These are phyloP conservation scores for Chytriomyces sp. DNA, from an alignment of 192 early-diverging fungal genomes.

Conservation along the genomic window DNA sequence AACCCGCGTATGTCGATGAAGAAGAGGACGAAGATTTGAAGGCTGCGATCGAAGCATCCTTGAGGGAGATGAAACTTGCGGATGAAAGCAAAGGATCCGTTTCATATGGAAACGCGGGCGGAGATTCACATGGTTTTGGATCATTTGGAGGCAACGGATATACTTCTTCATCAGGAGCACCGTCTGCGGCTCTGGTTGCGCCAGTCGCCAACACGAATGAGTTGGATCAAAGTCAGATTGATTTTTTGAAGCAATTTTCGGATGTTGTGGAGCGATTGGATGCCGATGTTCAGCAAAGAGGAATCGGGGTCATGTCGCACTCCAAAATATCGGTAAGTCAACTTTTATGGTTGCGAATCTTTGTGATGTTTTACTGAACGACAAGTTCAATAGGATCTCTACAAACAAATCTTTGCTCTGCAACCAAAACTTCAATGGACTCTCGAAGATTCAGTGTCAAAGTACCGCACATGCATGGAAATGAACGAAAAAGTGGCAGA, in stretches of 20 bases:
- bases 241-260: slow-evolving; percentile 90
- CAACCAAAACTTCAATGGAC: slow-evolving; percentile 81
- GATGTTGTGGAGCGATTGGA: slow-evolving; percentile 83
- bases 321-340: slow-evolving; percentile 33
- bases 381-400: slow-evolving; percentile 54
- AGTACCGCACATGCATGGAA: slow-evolving; percentile 79
- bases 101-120: slow-evolving; percentile 17
- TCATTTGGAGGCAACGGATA: slow-evolving; percentile 30
- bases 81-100: slow-evolving; percentile 40
- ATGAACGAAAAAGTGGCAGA: slow-evolving; percentile 82
- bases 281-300: slow-evolving; percentile 61
- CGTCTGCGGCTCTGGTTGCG: slow-evolving; percentile 6
- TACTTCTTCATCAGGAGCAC: neutral
- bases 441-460: slow-evolving; percentile 75
- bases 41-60: slow-evolving; percentile 88
- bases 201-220: slow-evolving; percentile 55
- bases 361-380: neutral
- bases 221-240: slow-evolving; percentile 76
- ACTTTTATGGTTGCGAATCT: neutral
- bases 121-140: slow-evolving; percentile 20
- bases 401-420: slow-evolving; percentile 84
- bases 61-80: slow-evolving; percentile 69
- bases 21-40: slow-evolving; percentile 90
- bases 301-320: slow-evolving; percentile 76
- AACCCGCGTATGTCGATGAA: slow-evolving; percentile 31